These are phyloP conservation scores for Mallotus japonicus DNA, from an alignment of 441 rosid species.

Conservation along the genomic window DNA sequence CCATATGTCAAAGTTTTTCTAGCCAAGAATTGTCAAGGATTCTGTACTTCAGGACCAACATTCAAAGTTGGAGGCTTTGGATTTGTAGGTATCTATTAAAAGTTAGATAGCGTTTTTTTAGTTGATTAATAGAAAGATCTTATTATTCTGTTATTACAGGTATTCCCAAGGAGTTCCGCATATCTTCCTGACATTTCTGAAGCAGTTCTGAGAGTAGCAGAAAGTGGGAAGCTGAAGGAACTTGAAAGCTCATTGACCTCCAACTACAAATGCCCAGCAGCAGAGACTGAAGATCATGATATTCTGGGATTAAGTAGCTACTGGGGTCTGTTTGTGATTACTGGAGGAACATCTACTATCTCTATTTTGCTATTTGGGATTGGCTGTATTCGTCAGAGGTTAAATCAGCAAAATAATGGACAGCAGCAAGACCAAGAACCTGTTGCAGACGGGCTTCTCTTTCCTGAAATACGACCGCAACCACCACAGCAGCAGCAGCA, in stretches of 20 bases:
- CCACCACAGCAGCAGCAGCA: no score
- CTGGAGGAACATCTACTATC: constrained; percentile 19
- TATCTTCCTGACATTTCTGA: constrained; percentile 9
- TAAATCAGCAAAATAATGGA: no score
- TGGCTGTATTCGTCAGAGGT: not conserved
- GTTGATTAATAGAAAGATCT: not conserved
- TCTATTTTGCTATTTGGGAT: not conserved
- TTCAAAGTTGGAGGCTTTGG: constrained; percentile 31
- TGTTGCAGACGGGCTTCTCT: no score
- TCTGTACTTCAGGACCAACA: constrained; percentile 11
- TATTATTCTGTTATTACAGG: constrained; percentile 6
- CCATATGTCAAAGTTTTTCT: constrained; percentile 23
- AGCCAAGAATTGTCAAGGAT: constrained; percentile 23
- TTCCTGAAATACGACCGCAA: no score
- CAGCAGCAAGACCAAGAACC: no score
- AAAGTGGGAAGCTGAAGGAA: constrained; percentile 10
- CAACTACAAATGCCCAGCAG: constrained; percentile 2
- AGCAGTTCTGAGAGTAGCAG: constrained; percentile 8
- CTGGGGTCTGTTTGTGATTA: constrained; percentile 10
- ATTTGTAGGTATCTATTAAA: constrained; percentile 17
- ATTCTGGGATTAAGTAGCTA: constrained; percentile 8
- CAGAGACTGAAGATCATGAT: not conserved
- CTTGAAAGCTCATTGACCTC: not conserved
- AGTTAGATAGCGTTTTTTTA: not conserved
- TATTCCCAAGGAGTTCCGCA: constrained; percentile 22